Conservation (phyloP, 768 basidiomycete genomes). For the Lactarius trivialis region DNA sequence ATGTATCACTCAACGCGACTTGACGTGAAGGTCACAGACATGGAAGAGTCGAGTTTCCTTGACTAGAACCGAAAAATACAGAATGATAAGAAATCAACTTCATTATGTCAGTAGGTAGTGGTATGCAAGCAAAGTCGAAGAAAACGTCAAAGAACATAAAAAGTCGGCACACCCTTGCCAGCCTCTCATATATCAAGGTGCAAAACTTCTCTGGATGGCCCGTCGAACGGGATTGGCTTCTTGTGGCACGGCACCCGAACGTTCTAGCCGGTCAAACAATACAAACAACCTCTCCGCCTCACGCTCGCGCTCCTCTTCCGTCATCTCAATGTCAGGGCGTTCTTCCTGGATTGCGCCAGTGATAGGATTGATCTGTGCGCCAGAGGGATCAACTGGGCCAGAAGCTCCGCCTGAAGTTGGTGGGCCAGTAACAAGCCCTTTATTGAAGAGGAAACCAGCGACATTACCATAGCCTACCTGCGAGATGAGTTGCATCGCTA, state of each 20-base stretch:
- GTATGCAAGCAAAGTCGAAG: slow-evolving; percentile 8
- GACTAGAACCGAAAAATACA: not conserved
- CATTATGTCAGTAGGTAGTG: slow-evolving; percentile 10
- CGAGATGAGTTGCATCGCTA: slow-evolving; percentile 65
- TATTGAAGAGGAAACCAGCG: slow-evolving; percentile 89
- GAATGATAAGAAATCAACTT: not conserved
- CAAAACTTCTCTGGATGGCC: slow-evolving; percentile 48
- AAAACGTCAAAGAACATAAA: not conserved
- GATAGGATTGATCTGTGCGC: slow-evolving; percentile 68
- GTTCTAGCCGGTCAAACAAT: slow-evolving; percentile 85
- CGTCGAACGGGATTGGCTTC: slow-evolving; percentile 67
- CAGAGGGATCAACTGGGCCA: slow-evolving; percentile 27
- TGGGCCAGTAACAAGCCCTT: slow-evolving; percentile 70
- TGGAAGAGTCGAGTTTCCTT: not conserved
- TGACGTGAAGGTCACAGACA: not conserved
- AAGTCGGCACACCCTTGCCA: not conserved
- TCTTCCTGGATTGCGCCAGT: slow-evolving; percentile 59
- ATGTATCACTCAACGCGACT: not conserved
- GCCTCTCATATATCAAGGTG: slow-evolving; percentile 20
- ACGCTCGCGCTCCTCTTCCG: slow-evolving; percentile 89
- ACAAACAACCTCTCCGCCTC: slow-evolving; percentile 92
- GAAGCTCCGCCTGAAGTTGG: slow-evolving; percentile 32
- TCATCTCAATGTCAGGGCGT: slow-evolving; percentile 55
- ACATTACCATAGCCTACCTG: slow-evolving; percentile 93
- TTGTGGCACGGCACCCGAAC: slow-evolving; percentile 58